These are phyloP conservation scores for Schoenoplectus tabernaemontani DNA, from an alignment of 202 grass and related monocot genomes.

Conservation along the genomic window DNA sequence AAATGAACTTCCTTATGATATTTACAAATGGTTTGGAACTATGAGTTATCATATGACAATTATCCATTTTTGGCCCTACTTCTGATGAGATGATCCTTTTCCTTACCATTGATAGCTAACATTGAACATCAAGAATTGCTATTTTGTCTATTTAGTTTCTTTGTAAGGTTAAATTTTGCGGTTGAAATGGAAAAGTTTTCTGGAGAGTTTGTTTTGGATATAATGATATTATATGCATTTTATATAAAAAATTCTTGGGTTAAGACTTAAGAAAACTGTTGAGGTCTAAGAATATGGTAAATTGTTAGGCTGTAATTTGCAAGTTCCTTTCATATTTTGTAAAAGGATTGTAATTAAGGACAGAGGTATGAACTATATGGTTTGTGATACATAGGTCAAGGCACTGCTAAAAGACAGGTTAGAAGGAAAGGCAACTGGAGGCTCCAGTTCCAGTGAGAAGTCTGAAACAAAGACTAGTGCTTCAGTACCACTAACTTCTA, in stretches of 20 bases:
- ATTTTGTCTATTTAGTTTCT: background rate
- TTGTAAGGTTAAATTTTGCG: background rate
- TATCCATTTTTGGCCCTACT: background rate
- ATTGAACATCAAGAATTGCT: background rate
- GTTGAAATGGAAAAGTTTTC: background rate
- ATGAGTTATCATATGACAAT: background rate
- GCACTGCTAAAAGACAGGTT: slow-evolving; percentile 75
- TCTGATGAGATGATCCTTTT: background rate
- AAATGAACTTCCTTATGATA: background rate
- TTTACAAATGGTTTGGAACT: background rate
- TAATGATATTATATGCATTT: background rate
- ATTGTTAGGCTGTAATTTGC: slow-evolving; percentile 13
- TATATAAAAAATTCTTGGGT: background rate
- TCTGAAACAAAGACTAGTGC: slow-evolving; percentile 52
- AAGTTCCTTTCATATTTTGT: slow-evolving; percentile 1
- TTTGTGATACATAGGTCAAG: slow-evolving; percentile 56
- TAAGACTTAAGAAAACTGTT: background rate
- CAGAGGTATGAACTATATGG: background rate
- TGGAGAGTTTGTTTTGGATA: background rate
- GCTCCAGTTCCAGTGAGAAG: slow-evolving; percentile 74
- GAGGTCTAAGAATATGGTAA: background rate
- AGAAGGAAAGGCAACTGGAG: slow-evolving; percentile 52
- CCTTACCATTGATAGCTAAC: background rate
- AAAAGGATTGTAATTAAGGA: background rate
- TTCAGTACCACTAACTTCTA: slow-evolving; percentile 70